phyloP scores from a whole-genome alignment of 2,329 filamentous ascomycete genomes.

The Colletotrichum horii region DNA sequence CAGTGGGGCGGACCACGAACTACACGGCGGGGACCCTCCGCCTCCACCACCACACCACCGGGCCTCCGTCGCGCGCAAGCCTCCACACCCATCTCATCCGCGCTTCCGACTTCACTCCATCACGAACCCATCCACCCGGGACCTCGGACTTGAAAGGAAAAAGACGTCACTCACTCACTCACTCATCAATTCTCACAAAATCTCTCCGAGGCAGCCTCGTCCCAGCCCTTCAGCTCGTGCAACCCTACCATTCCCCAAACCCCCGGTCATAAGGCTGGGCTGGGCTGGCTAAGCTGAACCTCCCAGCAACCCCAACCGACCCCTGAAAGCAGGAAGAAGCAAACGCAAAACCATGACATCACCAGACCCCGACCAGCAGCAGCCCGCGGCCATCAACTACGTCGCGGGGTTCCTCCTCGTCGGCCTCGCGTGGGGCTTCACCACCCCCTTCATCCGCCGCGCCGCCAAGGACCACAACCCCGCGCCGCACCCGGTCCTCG shows the following conservation, averaged over 20 bases:
- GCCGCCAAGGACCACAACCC: constrained; percentile 80
- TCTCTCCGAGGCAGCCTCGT: neutral
- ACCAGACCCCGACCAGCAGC: constrained; percentile 17
- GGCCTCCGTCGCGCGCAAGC: neutral
- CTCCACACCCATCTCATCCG: neutral
- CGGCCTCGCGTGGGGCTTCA: constrained; percentile 90
- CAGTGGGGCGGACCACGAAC: neutral
- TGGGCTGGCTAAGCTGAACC: neutral
- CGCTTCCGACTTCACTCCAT: constrained; percentile 16
- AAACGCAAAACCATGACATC: constrained; percentile 2
- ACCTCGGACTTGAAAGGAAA: neutral
- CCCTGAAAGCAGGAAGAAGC: neutral
- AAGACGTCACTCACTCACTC: neutral
- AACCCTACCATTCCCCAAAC: neutral
- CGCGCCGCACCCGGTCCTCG: constrained; percentile 60
- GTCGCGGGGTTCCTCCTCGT: constrained; percentile 89
- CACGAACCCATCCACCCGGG: neutral
- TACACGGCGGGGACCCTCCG: neutral
- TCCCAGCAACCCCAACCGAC: neutral
- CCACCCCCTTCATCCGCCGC: constrained; percentile 87
- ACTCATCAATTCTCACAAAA: neutral
- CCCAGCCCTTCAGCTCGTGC: neutral
- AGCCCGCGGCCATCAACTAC: constrained; percentile 75
- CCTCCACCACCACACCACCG: neutral
- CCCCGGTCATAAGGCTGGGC: neutral